phyloP scores from a whole-genome alignment of 75 land plant genomes.

The Cryptomeria japonica region DNA sequence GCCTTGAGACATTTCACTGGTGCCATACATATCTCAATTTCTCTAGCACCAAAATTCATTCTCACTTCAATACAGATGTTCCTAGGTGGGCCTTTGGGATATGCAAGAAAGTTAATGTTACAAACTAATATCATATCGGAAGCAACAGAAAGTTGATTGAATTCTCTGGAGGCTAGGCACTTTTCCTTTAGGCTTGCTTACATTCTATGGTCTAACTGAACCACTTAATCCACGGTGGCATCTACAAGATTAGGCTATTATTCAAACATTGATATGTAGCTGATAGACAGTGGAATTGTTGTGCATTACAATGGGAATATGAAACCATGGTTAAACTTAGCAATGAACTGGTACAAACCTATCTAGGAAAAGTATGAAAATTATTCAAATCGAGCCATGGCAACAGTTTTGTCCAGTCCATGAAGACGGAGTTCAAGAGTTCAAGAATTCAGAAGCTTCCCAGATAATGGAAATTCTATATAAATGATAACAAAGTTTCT shows the following conservation, averaged over 20 bases:
- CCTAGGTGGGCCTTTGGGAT: constrained; percentile 98
- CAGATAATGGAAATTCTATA: no score
- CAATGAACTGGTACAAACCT: constrained; percentile 87
- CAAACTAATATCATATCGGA: constrained; percentile 86
- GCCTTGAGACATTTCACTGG: constrained; percentile 79
- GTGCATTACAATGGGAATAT: constrained; percentile 89
- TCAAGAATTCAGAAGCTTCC: no score
- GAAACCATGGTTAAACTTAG: constrained; percentile 97
- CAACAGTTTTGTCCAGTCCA: constrained; percentile 33
- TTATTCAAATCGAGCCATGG: constrained; percentile 62
- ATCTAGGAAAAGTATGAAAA: constrained; percentile 92
- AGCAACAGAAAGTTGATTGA: constrained; percentile 65
- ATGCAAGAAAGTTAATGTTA: constrained; percentile 79
- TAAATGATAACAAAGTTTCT: no score
- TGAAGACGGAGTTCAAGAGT: no score
- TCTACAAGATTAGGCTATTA: constrained; percentile 78
- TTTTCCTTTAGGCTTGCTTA: constrained; percentile 72
- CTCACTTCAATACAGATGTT: constrained; percentile 81
- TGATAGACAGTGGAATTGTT: constrained; percentile 77
- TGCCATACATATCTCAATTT: constrained; percentile 93
- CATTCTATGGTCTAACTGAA: constrained; percentile 86
- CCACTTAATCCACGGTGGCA: constrained; percentile 90
- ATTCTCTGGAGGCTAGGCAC: constrained; percentile 86
- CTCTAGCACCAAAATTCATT: constrained; percentile 63
- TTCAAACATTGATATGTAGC: constrained; percentile 63